A percentile compares a stretch with the other conserved stretches of the same genome.
Evolutionary conservation across 2,329 filamentous ascomycete species (phyloP).

Genomic region (Trichoderma citrinoviride): DNA sequence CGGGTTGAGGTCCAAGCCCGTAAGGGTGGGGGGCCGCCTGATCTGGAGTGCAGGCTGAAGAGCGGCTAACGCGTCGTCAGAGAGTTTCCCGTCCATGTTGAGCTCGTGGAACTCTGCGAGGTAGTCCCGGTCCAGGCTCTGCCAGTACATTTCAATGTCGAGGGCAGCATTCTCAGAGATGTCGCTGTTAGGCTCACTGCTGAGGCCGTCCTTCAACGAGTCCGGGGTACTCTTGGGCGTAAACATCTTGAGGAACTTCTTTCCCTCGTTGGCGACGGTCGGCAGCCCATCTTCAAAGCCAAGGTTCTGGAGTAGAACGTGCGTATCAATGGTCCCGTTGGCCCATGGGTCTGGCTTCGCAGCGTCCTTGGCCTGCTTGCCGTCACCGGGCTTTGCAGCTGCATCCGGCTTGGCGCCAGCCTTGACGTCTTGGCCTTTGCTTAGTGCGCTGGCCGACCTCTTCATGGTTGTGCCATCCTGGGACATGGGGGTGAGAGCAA

Average conservation of each 20-base stretch:
- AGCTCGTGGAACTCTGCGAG: constrained; percentile 43
- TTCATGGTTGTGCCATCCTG: constrained; percentile 49
- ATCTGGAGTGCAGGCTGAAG: constrained; percentile 35
- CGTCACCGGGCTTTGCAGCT: constrained; percentile 33
- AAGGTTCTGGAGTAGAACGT: constrained; percentile 38
- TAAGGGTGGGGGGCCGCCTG: constrained; percentile 23
- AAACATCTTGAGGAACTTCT: constrained; percentile 49
- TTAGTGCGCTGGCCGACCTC: constrained; percentile 47
- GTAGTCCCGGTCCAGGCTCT: constrained; percentile 47
- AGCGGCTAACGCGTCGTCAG: constrained; percentile 16
- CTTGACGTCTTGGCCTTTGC: constrained; percentile 40
- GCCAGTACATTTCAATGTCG: constrained; percentile 54
- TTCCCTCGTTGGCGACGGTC: constrained; percentile 53
- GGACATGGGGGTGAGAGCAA: constrained; percentile 49
- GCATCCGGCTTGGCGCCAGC: constrained; percentile 31
- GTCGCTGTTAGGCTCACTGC: constrained; percentile 61
- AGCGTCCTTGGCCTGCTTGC: constrained; percentile 29
- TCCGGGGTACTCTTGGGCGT: constrained; percentile 64
- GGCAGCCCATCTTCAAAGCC: constrained; percentile 36
- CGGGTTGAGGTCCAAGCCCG: constrained; percentile 51
- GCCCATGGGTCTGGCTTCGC: constrained; percentile 37
- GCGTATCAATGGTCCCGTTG: constrained; percentile 51
- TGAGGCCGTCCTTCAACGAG: constrained; percentile 56
- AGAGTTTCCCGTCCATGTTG: constrained; percentile 26
- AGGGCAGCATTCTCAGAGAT: constrained; percentile 54